Evolutionary conservation across 257 asterid genomes (phyloP), one percentile per base, ranked within the genome.

Genomic region (Verbena officinalis): DNA sequence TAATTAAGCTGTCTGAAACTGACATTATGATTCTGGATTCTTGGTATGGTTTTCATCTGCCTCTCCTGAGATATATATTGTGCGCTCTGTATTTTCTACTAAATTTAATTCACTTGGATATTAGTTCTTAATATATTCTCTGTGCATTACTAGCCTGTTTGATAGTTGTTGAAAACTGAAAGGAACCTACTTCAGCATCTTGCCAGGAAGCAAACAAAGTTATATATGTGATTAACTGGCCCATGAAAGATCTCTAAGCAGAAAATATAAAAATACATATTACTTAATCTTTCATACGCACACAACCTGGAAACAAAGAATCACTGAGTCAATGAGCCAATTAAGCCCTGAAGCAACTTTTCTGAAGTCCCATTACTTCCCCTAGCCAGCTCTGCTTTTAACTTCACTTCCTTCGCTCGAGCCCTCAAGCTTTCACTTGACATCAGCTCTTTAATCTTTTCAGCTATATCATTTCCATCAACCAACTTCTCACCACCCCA

Each of bases 401-500:
- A 61, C 67, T 56, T 67, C 40, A 62, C 71, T 68, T 51, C 65
- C 43, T 42, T 59, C 0, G 67, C 81, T 31, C 38, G 61, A 33
- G 17, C 51, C 55, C 76, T 63, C 73, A 76, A 38, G 8, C 52
- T 36, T 7, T 31, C 13, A 30, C 59, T 63, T 23, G 8, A 16
- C 73, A 80, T 73, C 51, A 80, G 11, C 63, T 50, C 68, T 3
- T 1, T 23, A 11, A 80, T 19, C 73, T 30, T 66, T 9, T 67
- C 71, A 0, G 73, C 82, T 5, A 80, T 80, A 63, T 80, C 80
- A 0, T 73, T 73, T 31, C 27, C 45, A 2, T 12, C 57, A 36
- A 80, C 65, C 55, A 76, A 4, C 23, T 45, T 73, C 67, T 57
- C 59, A 20, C 71, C 62, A 1, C 23, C 54, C 82, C 80, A 80